Percentiles rank a stretch among this genome's conserved stretches.
Conservation (phyloP, 495 filamentous ascomycete species). For the Physcia stellaris region DNA sequence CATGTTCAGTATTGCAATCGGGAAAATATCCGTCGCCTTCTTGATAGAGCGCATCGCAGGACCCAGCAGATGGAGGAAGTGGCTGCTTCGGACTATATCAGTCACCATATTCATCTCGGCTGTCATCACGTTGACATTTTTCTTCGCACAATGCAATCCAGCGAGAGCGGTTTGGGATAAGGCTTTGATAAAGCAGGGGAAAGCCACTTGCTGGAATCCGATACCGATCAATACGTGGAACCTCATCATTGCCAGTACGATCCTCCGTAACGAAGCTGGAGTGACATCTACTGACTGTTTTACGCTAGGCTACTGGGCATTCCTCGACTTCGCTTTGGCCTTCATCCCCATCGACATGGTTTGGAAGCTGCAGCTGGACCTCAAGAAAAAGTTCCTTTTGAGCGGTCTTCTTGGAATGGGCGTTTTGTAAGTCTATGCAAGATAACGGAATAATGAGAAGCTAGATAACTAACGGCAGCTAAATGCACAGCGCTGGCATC, state of each 20-base stretch:
- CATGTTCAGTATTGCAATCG: slow-evolving; percentile 14
- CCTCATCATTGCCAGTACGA: slow-evolving; percentile 11
- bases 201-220: slow-evolving; percentile 20
- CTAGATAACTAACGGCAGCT: not conserved
- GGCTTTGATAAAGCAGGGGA: slow-evolving; percentile 15
- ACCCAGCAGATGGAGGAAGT: slow-evolving; percentile 9
- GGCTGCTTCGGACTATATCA: slow-evolving; percentile 11
- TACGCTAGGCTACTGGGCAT: slow-evolving; percentile 23
- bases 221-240: slow-evolving; percentile 21
- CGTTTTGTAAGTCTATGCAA: slow-evolving; percentile 19
- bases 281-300: not conserved
- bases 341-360: slow-evolving; percentile 32
- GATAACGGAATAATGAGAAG: no score
- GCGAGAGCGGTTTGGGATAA: slow-evolving; percentile 28
- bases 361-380: slow-evolving; percentile 27
- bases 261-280: not conserved
- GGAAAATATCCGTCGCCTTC: slow-evolving; percentile 13
- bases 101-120: slow-evolving; percentile 22
- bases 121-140: slow-evolving; percentile 25
- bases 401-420: slow-evolving; percentile 30
- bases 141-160: slow-evolving; percentile 31
- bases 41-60: slow-evolving; percentile 12
- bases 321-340: slow-evolving; percentile 35
- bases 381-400: slow-evolving; percentile 34
- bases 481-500: slow-evolving; percentile 10